Conservation (phyloP, 129 eudicot genomes). For the Glebionis coronaria region DNA sequence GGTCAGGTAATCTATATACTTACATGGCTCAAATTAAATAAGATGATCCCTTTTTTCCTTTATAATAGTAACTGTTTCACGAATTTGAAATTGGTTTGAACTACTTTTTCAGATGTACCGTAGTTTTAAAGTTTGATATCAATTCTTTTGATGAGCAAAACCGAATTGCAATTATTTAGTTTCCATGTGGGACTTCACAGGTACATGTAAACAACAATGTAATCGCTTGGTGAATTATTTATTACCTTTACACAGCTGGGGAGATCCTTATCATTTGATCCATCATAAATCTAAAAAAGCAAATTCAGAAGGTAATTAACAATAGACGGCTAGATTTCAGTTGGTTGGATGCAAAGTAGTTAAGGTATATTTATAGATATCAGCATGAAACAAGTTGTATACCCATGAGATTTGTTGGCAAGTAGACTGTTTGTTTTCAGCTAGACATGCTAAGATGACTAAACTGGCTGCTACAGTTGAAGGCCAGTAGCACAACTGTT, state of each 20-base stretch:
- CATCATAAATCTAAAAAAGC: slow-evolving; percentile 50
- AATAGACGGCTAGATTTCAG: slow-evolving; percentile 20
- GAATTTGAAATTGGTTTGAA: neutral
- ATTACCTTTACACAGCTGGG: slow-evolving; percentile 80
- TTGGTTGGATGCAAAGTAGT: slow-evolving; percentile 14
- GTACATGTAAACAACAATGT: slow-evolving; percentile 10
- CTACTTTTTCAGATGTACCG: neutral
- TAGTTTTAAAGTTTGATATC: neutral
- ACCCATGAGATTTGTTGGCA: slow-evolving; percentile 59
- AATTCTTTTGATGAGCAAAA: neutral
- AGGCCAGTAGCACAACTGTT: slow-evolving; percentile 83
- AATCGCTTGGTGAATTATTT: neutral
- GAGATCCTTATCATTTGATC: slow-evolving; percentile 62
- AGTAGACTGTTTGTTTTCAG: slow-evolving; percentile 52
- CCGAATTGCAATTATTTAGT: slow-evolving; percentile 10
- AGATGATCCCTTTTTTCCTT: neutral
- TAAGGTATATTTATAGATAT: slow-evolving; percentile 4
- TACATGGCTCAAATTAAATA: neutral
- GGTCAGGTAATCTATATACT: neutral
- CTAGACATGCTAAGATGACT: slow-evolving; percentile 68
- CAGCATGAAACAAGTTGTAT: slow-evolving; percentile 12
- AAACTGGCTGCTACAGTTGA: slow-evolving; percentile 95
- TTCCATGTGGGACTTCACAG: neutral
- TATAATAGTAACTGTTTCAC: neutral
- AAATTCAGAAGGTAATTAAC: slow-evolving; percentile 16